Conservation (phyloP, 352 stramenopile species). For the Phytophthora quininea region DNA sequence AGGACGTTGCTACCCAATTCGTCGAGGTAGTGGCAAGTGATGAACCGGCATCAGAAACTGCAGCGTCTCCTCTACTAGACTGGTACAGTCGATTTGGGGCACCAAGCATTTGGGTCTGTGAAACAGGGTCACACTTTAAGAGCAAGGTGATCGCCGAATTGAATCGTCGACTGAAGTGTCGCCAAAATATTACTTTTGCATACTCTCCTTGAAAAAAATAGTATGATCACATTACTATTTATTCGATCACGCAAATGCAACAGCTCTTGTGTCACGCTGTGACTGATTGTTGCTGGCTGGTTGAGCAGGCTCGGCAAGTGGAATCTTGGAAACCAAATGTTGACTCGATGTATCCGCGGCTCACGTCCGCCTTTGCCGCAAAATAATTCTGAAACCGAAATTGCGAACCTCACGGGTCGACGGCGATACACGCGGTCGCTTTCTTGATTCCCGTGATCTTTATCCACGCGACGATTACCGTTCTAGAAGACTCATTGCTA, state of each 20-base stretch:
- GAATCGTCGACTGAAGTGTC: background rate
- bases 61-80: background rate
- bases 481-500: too few relatives aligned
- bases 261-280: background rate
- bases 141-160: constrained; percentile 10
- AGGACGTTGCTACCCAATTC: constrained; percentile 15
- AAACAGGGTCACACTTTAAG: background rate
- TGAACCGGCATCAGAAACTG: background rate
- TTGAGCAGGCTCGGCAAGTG: too few relatives aligned
- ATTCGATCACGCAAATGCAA: too few relatives aligned
- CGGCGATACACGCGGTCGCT: too few relatives aligned
- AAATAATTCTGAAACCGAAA: too few relatives aligned
- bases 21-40: constrained; percentile 12
- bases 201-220: constrained; percentile 8
- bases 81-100: constrained; percentile 2
- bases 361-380: too few relatives aligned
- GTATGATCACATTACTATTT: too few relatives aligned
- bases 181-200: background rate
- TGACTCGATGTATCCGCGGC: too few relatives aligned
- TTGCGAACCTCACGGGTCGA: too few relatives aligned
- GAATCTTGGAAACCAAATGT: too few relatives aligned
- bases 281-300: constrained; percentile 1
- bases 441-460: too few relatives aligned
- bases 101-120: background rate
- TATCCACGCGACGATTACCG: too few relatives aligned